phyloP scores from a whole-genome alignment of 2,329 filamentous ascomycete genomes.

The Zasmidium angulare region DNA sequence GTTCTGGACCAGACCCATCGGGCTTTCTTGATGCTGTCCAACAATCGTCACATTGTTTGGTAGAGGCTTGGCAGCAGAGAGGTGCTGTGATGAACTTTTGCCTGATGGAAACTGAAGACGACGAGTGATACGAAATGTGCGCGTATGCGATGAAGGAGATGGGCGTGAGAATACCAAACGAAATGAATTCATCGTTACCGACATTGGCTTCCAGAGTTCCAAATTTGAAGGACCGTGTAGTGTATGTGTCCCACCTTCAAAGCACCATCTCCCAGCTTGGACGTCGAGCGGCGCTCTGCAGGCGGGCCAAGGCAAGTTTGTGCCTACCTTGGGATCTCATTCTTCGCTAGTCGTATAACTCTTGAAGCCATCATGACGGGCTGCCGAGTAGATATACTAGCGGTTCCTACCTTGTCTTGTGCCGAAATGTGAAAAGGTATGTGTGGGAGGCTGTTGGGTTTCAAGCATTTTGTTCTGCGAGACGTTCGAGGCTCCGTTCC shows the following conservation, averaged over 20 bases:
- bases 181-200: background rate
- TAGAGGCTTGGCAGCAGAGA: background rate
- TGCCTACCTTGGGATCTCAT: constrained; percentile 50
- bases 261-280: constrained; percentile 66
- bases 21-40: background rate
- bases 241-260: constrained; percentile 81
- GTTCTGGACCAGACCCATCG: background rate
- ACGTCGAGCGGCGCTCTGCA: constrained; percentile 73
- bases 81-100: too few relatives aligned
- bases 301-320: constrained; percentile 63
- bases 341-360: constrained; percentile 96
- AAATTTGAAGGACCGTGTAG: background rate
- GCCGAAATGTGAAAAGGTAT: background rate
- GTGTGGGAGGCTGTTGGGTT: background rate
- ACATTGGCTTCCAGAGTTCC: background rate
- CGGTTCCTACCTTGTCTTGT: background rate
- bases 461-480: constrained; percentile 4
- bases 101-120: too few relatives aligned
- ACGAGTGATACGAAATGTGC: background rate
- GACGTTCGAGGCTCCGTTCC: constrained; percentile 4
- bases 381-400: constrained; percentile 78
- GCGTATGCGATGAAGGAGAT: too few relatives aligned
- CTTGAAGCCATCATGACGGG: constrained; percentile 67
- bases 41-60: background rate
- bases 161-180: background rate